Conservation (phyloP, 768 basidiomycete species). For the Leccinum rimulosum region DNA sequence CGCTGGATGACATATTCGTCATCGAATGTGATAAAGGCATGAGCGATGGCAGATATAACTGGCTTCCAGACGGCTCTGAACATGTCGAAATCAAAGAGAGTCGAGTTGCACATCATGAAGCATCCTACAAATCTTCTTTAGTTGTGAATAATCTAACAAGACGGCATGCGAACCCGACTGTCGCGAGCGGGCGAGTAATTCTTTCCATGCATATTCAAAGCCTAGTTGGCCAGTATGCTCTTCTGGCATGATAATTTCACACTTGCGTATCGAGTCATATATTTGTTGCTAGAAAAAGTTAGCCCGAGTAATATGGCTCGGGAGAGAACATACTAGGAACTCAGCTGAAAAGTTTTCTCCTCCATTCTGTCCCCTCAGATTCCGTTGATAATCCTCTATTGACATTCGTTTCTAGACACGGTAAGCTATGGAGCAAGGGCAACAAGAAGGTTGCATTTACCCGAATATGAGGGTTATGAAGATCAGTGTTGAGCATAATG, state of each 20-base stretch:
- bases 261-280: conserved; percentile 91
- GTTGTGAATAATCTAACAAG: conserved; percentile 2
- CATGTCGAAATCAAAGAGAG: conserved; percentile 86
- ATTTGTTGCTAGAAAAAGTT: conserved; percentile 64
- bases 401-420: conserved; percentile 86
- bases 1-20: conserved; percentile 97
- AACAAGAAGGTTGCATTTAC: conserved; percentile 41
- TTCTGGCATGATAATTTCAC: conserved; percentile 96
- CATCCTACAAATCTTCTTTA: conserved; percentile 48
- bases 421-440: conserved; percentile 3
- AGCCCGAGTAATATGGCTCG: neutral
- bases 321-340: conserved; percentile 61
- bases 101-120: conserved; percentile 71
- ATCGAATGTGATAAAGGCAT: conserved; percentile 93
- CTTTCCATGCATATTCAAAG: conserved; percentile 99
- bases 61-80: conserved; percentile 94
- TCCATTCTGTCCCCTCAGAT: conserved; percentile 90
- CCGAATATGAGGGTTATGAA: conserved; percentile 90
- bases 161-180: conserved; percentile 59
- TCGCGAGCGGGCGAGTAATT: conserved; percentile 77
- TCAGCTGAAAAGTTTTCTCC: conserved; percentile 79
- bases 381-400: conserved; percentile 89
- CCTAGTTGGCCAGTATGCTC: conserved; percentile 96
- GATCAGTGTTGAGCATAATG: conserved; percentile 98
- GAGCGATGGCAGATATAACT: conserved; percentile 90